Evolutionary conservation across 805 yeast species (phyloP).

Genomic region (Maudiozyma saulgeensis): DNA sequence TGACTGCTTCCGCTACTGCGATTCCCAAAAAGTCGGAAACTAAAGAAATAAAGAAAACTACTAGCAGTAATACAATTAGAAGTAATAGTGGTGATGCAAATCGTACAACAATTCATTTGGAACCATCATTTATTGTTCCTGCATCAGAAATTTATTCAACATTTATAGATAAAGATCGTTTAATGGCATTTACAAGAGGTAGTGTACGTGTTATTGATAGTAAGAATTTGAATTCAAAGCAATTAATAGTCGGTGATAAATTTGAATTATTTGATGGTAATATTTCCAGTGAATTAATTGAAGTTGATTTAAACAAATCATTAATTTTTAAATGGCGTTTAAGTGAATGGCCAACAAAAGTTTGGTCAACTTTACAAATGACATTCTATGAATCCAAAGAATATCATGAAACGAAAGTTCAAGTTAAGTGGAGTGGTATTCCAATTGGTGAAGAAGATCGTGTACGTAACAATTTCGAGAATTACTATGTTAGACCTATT

Average conservation of each 20-base stretch:
- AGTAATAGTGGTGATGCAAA: slow-evolving; percentile 33
- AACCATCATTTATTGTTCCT: slow-evolving; percentile 74
- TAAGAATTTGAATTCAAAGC: slow-evolving; percentile 45
- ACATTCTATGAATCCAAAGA: slow-evolving; percentile 57
- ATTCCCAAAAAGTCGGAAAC: neutral
- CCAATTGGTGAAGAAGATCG: slow-evolving; percentile 94
- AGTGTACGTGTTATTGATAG: slow-evolving; percentile 20
- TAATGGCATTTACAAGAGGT: slow-evolving; percentile 87
- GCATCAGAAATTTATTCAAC: slow-evolving; percentile 80
- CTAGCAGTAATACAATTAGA: neutral
- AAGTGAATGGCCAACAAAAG: slow-evolving; percentile 80
- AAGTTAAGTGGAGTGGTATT: slow-evolving; percentile 73
- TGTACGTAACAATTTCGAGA: slow-evolving; percentile 76
- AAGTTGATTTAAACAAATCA: slow-evolving; percentile 35
- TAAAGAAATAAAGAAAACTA: neutral
- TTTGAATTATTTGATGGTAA: slow-evolving; percentile 83
- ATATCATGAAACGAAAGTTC: slow-evolving; percentile 72
- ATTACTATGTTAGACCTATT: slow-evolving; percentile 80
- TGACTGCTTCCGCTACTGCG: neutral
- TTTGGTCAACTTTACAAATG: slow-evolving; percentile 60
- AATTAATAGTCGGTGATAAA: slow-evolving; percentile 42
- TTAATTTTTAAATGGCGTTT: slow-evolving; percentile 81
- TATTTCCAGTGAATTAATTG: slow-evolving; percentile 58
- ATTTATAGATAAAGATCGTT: slow-evolving; percentile 62
- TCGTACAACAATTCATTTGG: slow-evolving; percentile 68